Evolutionary conservation across 208 protist species (phyloP).

Genomic region (Crithidia brevicula): DNA sequence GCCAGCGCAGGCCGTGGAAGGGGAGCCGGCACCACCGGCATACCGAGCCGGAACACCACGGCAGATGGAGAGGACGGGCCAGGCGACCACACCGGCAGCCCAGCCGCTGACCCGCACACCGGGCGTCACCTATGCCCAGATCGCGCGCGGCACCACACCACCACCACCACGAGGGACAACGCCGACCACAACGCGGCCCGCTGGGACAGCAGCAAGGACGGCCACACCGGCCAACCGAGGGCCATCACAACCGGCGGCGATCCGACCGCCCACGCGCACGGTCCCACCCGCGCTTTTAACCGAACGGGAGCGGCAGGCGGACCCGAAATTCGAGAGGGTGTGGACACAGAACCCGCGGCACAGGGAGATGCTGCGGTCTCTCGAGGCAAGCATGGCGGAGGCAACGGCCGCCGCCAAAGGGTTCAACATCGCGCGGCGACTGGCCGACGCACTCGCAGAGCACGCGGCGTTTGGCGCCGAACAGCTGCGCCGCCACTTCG

Average conservation of each 20-base stretch:
- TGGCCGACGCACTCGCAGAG: neutral
- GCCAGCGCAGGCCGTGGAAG: no score
- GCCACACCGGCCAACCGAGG: neutral
- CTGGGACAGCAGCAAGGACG: no score
- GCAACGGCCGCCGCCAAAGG: neutral
- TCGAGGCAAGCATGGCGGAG: neutral
- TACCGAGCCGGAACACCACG: no score
- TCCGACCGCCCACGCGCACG: neutral
- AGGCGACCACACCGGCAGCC: no score
- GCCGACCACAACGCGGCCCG: no score
- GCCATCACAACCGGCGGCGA: neutral
- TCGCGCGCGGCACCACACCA: no score
- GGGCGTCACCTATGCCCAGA: no score
- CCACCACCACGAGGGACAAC: no score
- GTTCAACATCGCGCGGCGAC: neutral
- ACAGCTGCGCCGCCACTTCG: neutral
- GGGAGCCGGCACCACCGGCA: no score
- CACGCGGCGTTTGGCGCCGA: neutral
- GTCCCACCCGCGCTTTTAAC: neutral
- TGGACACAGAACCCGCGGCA: neutral
- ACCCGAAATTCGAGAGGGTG: neutral
- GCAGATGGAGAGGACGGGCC: no score
- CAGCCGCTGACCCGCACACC: no score
- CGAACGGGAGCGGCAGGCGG: neutral
- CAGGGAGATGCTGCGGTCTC: neutral